Conservation (phyloP, 495 filamentous ascomycete species). For the Aspergillus wentii region DNA sequence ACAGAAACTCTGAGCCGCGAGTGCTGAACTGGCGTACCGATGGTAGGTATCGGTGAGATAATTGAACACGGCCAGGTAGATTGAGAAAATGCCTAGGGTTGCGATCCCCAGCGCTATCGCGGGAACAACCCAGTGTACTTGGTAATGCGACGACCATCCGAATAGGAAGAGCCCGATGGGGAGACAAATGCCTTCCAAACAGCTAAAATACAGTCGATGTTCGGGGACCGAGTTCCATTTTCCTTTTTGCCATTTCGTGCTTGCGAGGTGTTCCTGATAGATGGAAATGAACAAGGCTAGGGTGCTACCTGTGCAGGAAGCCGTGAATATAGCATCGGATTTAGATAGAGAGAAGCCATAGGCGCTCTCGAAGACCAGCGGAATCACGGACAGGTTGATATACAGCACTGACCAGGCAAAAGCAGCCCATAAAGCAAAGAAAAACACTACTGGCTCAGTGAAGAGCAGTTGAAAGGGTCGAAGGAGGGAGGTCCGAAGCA, state of each 20-base stretch:
- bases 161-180: constrained; percentile 69
- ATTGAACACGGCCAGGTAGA: constrained; percentile 78
- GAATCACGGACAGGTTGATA: constrained; percentile 64
- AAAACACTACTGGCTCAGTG: constrained; percentile 80
- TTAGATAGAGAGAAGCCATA: constrained; percentile 58
- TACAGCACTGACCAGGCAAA: constrained; percentile 78
- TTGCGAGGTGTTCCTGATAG: constrained; percentile 50
- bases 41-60: constrained; percentile 77
- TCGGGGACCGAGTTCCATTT: constrained; percentile 55
- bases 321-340: constrained; percentile 56
- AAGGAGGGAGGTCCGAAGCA: constrained; percentile 62
- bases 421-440: constrained; percentile 72
- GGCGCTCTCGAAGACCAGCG: constrained; percentile 57
- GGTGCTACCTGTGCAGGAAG: constrained; percentile 54
- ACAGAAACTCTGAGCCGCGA: constrained; percentile 70
- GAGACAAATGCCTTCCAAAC: constrained; percentile 52
- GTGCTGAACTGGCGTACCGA: constrained; percentile 63
- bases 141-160: constrained; percentile 53
- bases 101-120: constrained; percentile 55
- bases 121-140: constrained; percentile 65
- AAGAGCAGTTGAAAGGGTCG: constrained; percentile 68
- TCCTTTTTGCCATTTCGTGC: constrained; percentile 15
- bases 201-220: constrained; percentile 66
- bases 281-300: constrained; percentile 58
- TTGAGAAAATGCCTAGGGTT: constrained; percentile 69